phyloP scores from a whole-genome alignment of 306 rosid genomes.

The Prunus davidiana region DNA sequence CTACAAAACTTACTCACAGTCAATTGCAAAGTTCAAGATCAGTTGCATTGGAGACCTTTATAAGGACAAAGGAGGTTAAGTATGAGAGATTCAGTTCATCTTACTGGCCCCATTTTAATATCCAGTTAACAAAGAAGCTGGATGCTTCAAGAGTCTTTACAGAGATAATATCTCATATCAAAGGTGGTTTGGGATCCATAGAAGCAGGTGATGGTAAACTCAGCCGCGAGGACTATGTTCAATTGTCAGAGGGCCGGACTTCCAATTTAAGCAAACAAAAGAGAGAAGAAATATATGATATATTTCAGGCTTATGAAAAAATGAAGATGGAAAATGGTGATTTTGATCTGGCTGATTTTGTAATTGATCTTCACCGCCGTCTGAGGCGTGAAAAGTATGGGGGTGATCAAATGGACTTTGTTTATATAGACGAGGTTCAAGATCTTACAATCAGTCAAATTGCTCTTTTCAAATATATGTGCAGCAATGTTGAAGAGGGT shows the following conservation, averaged over 20 bases:
- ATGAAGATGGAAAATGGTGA: slow-evolving; percentile 61
- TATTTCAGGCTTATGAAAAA: slow-evolving; percentile 60
- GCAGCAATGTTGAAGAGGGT: slow-evolving; percentile 74
- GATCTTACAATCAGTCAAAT: slow-evolving; percentile 80
- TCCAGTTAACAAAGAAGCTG: slow-evolving; percentile 48
- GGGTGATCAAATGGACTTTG: slow-evolving; percentile 56
- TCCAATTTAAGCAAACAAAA: slow-evolving; percentile 41
- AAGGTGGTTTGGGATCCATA: slow-evolving; percentile 48
- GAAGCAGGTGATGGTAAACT: slow-evolving; percentile 46
- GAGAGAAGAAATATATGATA: slow-evolving; percentile 52
- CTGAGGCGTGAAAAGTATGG: slow-evolving; percentile 35
- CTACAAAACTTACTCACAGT: slow-evolving; percentile 11
- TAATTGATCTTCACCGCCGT: slow-evolving; percentile 55
- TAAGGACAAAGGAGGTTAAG: slow-evolving; percentile 60
- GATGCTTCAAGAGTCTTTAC: slow-evolving; percentile 61
- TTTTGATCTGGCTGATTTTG: slow-evolving; percentile 76
- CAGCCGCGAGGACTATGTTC: slow-evolving; percentile 43
- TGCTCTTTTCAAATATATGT: slow-evolving; percentile 60
- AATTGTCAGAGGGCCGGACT: slow-evolving; percentile 34
- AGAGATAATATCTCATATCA: slow-evolving; percentile 71
- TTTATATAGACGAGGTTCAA: slow-evolving; percentile 84
- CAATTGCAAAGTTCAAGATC: slow-evolving; percentile 37
- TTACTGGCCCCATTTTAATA: slow-evolving; percentile 72
- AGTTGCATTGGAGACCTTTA: slow-evolving; percentile 44
- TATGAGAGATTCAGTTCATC: slow-evolving; percentile 57